phyloP scores from a whole-genome alignment of 495 filamentous ascomycete genomes.

The Geoglossum glabrum region DNA sequence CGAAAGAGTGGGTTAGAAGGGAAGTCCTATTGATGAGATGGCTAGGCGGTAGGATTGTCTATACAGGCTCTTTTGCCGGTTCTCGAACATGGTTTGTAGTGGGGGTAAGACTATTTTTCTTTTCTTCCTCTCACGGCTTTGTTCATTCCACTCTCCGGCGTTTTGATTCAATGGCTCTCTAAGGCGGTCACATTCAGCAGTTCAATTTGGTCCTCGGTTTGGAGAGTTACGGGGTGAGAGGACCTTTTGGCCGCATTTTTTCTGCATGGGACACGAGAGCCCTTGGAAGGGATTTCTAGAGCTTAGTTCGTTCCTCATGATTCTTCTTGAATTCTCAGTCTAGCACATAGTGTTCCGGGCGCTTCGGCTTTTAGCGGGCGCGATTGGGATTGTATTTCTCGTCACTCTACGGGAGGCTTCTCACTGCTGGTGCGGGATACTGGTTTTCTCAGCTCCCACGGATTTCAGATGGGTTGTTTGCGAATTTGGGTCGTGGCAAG shows the following conservation, averaged over 20 bases:
- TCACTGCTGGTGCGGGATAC: neutral
- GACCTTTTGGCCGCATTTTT: neutral
- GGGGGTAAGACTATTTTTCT: neutral
- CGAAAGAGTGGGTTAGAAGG: slow-evolving; percentile 12
- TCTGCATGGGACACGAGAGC: neutral
- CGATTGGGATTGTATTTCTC: neutral
- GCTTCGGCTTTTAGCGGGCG: neutral
- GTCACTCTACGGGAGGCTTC: neutral
- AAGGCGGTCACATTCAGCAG: neutral
- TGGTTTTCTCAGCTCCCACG: neutral
- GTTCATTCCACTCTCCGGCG: neutral
- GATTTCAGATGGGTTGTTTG: neutral
- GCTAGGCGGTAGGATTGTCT: neutral
- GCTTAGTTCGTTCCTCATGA: neutral
- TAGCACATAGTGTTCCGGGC: neutral
- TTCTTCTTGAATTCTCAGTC: neutral
- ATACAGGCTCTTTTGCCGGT: neutral
- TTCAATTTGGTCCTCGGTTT: neutral
- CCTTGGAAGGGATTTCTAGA: neutral
- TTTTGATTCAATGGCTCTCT: neutral
- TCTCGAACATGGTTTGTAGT: neutral
- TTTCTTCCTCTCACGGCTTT: neutral
- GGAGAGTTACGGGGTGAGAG: neutral
- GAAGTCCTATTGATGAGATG: neutral
- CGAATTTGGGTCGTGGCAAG: neutral